A percentile compares a stretch with the other conserved stretches of the same genome.
These are phyloP conservation scores for Seminavis robusta DNA, from an alignment of 108 stramenopile genomes.

Conservation along the genomic window DNA sequence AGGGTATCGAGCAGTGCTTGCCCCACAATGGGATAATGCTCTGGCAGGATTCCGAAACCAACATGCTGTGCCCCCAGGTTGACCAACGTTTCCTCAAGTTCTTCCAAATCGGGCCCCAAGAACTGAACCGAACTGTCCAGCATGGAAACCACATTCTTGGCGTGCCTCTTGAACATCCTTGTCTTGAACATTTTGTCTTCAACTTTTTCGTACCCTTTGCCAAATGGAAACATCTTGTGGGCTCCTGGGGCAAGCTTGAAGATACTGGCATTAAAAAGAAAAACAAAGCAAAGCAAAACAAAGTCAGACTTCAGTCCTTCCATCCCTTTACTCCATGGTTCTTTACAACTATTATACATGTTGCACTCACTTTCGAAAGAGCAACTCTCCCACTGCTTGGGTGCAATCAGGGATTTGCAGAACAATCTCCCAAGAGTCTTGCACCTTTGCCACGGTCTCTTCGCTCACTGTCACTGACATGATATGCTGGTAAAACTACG, in stretches of 20 bases:
- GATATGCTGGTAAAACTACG: too few relatives aligned
- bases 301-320: too few relatives aligned
- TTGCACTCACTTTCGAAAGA: conserved; percentile 34
- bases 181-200: conserved; percentile 22
- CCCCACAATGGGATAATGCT: conserved; percentile 33
- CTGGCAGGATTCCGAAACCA: conserved; percentile 21
- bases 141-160: conserved; percentile 14
- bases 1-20: conserved; percentile 30
- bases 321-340: too few relatives aligned
- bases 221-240: conserved; percentile 13
- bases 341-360: too few relatives aligned
- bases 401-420: conserved; percentile 23
- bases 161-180: conserved; percentile 20
- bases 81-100: not conserved
- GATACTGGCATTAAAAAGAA: conserved; percentile 20
- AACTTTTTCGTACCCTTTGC: conserved; percentile 7
- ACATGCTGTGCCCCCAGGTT: conserved; percentile 25
- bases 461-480: too few relatives aligned
- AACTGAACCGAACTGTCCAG: conserved; percentile 18
- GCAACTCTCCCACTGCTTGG: conserved; percentile 25
- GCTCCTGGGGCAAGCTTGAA: conserved; percentile 30
- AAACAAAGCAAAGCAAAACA: too few relatives aligned
- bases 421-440: conserved; percentile 15
- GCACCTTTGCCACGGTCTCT: conserved; percentile 12
- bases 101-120: conserved; percentile 31